Base-by-base conservation (phyloP, 225 moss, liverwort and hornwort species). In the Antitrichia curtipendula region DNA sequence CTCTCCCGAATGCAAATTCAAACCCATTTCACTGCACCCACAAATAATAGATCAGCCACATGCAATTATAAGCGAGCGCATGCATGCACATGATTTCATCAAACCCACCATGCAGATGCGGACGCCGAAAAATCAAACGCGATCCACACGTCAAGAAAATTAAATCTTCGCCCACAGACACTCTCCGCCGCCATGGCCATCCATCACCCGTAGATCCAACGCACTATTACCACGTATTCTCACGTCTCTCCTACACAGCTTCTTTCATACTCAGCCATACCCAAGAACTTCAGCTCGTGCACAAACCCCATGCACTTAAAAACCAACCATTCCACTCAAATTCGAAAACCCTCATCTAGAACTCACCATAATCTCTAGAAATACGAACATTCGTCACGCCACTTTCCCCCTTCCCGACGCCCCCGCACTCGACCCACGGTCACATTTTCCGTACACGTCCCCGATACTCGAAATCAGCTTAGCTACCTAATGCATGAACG, bases 221-320 rank as follows among this genome's bases (percentile, higher is more conserved):
- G 64, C 28, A 49, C 52, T 40, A 87, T 63, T 68, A 13, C 63
- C 80, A 18, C 13, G 29, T 22, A 81, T 62, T 63, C 81, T 81
- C 7, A 86, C 57, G 13, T 38, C 72, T 62, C 45, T 69, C 60
- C 43, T 28, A 10, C 61, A 12, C 8, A 45, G 32, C 24, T 65
- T 64, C n/a, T n/a, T 79, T 38, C 85, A 53, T 17, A 82, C 63
- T 84, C 70, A 58, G 59, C 82, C 82, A 84, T 25, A 57, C 36
- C 86, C 79, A 78, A 53, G 45, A 77, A 69, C 61, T 73, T 79
- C 85, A 89, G 71, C 82, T 78, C 58, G 85, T 18, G 57, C 87
- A n/a, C 77, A 87, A 86, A 88, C 85, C 89, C 81, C 87, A 89
- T 89, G 91, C 89, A 91, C 54, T 49, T 73, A 73, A 61, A n/a